These are phyloP conservation scores for Aplosporella prunicola DNA, from an alignment of 2,329 filamentous ascomycete genomes.

Conservation along the genomic window DNA sequence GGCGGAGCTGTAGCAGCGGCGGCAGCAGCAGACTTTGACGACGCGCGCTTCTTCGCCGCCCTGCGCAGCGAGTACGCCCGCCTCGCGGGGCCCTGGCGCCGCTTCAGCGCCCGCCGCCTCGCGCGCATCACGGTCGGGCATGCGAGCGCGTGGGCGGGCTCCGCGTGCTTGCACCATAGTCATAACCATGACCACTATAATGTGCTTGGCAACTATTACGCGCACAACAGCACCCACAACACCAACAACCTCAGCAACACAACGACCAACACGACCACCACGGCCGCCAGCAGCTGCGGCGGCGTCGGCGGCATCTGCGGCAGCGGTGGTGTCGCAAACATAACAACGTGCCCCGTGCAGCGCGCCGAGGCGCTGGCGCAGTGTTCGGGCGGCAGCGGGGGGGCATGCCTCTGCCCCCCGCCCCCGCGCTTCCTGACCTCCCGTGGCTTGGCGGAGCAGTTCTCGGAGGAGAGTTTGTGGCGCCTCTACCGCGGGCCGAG, in stretches of 20 bases:
- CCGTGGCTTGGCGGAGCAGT: constrained; percentile 22
- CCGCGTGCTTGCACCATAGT: not conserved
- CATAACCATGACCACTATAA: too few species aligned
- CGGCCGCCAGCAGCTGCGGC: too few species aligned
- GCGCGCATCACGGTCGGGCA: constrained; percentile 5
- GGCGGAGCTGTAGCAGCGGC: not conserved
- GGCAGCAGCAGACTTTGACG: constrained; percentile 1
- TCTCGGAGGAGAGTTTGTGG: constrained; percentile 27
- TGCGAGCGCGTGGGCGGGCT: not conserved
- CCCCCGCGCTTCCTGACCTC: constrained; percentile 20
- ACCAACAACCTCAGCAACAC: too few species aligned
- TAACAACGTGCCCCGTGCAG: too few species aligned
- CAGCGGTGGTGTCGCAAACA: too few species aligned
- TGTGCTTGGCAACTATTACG: not conserved
- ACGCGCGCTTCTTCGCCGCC: constrained; percentile 5
- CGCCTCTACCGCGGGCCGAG: constrained; percentile 20
- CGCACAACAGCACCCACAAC: too few species aligned
- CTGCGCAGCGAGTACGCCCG: constrained; percentile 7
- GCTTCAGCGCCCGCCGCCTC: constrained; percentile 10
- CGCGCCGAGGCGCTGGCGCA: not conserved
- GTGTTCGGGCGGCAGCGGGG: not conserved
- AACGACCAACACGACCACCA: too few species aligned
- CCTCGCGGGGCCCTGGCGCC: constrained; percentile 7
- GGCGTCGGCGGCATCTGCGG: not conserved
- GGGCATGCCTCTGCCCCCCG: not conserved